Evolutionary conservation across 2,329 filamentous ascomycete species (phyloP).

Genomic region (Trichophyton schoenleinii): DNA sequence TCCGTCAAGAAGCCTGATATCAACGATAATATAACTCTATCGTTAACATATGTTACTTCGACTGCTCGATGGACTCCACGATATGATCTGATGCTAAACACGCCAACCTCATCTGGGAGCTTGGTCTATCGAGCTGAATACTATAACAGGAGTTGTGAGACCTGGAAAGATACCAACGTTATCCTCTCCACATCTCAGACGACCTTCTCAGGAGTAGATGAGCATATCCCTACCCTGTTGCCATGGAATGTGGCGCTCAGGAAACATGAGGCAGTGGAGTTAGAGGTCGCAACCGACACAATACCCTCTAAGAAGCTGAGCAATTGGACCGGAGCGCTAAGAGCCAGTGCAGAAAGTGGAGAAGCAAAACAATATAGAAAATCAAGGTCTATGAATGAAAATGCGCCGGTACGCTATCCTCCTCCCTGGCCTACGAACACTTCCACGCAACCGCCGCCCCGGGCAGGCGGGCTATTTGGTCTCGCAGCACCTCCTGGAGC

Average conservation of each 20-base stretch:
- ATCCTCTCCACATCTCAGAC: constrained; percentile 53
- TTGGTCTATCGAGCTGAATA: constrained; percentile 52
- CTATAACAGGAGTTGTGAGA: constrained; percentile 50
- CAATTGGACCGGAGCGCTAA: constrained; percentile 12
- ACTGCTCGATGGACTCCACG: constrained; percentile 48
- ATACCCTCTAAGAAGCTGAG: background rate
- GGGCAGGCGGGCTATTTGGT: too few species aligned
- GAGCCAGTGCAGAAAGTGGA: constrained; percentile 4
- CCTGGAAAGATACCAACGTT: constrained; percentile 49
- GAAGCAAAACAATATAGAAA: background rate
- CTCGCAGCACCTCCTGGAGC: too few species aligned
- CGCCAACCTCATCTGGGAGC: constrained; percentile 39
- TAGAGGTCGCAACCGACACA: background rate
- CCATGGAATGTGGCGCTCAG: constrained; percentile 46
- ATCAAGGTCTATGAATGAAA: background rate
- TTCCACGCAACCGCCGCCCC: too few species aligned
- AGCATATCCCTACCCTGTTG: constrained; percentile 42
- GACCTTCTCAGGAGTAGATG: constrained; percentile 43
- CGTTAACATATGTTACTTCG: constrained; percentile 48
- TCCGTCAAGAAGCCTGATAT: constrained; percentile 15
- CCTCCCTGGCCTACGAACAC: too few species aligned
- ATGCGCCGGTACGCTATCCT: background rate
- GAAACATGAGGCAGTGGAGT: constrained; percentile 17
- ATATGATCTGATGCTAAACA: constrained; percentile 52
- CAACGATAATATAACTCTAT: constrained; percentile 24